These are phyloP conservation scores for Penicillium sp. DNA, from an alignment of 2,329 filamentous ascomycete genomes.

Conservation along the genomic window DNA sequence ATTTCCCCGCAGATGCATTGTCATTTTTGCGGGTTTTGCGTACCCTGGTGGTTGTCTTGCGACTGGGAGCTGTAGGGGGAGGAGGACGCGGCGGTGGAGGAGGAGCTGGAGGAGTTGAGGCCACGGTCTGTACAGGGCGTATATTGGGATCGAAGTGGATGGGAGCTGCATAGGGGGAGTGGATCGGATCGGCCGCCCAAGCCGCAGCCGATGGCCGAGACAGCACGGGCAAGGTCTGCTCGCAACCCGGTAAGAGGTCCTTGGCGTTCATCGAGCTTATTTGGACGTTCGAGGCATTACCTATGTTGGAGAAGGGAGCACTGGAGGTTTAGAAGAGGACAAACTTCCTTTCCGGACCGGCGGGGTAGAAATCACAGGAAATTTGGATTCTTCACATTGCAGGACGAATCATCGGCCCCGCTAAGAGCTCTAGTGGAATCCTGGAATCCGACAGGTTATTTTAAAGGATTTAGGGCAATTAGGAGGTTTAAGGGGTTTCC, in stretches of 20 bases:
- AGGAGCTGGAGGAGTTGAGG: neutral
- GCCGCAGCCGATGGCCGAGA: slow-evolving; percentile 14
- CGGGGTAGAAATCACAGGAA: slow-evolving; percentile 10
- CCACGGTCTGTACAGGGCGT: neutral
- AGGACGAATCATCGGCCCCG: slow-evolving; percentile 15
- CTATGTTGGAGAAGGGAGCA: neutral
- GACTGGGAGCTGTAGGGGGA: slow-evolving; percentile 4
- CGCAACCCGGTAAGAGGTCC: slow-evolving; percentile 11
- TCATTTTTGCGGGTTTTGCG: slow-evolving; percentile 31
- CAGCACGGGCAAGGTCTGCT: slow-evolving; percentile 26
- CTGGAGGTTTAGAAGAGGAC: slow-evolving; percentile 1
- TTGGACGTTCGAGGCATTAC: neutral
- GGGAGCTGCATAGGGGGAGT: slow-evolving; percentile 6
- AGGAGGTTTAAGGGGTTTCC: too few species aligned
- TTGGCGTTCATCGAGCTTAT: slow-evolving; percentile 27
- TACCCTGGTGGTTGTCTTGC: slow-evolving; percentile 23
- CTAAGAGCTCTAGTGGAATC: slow-evolving; percentile 14
- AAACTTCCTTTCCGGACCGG: slow-evolving; percentile 5
- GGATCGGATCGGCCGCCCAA: slow-evolving; percentile 17
- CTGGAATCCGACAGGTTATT: neutral
- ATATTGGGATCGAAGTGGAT: slow-evolving; percentile 4
- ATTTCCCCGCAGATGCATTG: slow-evolving; percentile 24
- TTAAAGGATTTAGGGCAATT: neutral
- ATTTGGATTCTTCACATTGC: slow-evolving; percentile 14
- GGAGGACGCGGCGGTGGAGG: slow-evolving; percentile 5